These are phyloP conservation scores for Trichoderma asperelloides DNA, from an alignment of 495 filamentous ascomycete genomes.

Conservation along the genomic window DNA sequence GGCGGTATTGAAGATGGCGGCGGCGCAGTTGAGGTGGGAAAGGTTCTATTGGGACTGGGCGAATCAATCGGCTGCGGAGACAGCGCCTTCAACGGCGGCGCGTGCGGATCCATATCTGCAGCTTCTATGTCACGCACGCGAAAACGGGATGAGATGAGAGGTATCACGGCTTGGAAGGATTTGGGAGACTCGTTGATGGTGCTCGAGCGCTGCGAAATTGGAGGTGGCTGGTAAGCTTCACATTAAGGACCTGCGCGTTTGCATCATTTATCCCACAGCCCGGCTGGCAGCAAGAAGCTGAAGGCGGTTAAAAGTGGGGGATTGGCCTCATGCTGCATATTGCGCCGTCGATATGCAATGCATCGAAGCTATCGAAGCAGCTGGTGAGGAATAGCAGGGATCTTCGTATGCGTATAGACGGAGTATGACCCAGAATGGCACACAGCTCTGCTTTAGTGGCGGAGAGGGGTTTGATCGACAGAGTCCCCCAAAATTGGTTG, in stretches of 20 bases:
- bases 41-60: background rate
- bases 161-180: background rate
- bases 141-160: background rate
- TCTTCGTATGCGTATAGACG: background rate
- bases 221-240: background rate
- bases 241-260: background rate
- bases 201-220: background rate
- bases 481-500: too few relatives aligned
- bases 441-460: background rate
- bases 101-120: background rate
- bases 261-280: background rate
- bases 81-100: background rate
- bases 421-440: background rate
- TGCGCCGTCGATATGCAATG: background rate
- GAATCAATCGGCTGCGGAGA: background rate
- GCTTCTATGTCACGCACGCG: background rate
- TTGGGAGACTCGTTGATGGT: background rate
- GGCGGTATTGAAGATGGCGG: background rate
- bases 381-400: background rate
- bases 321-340: background rate
- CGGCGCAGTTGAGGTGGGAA: background rate
- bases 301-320: slow-evolving; percentile 3
- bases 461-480: too few relatives aligned
- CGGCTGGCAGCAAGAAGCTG: background rate
- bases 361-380: background rate